Conservation (phyloP, 2,329 filamentous ascomycete genomes). For the Laburnicola sp. region DNA sequence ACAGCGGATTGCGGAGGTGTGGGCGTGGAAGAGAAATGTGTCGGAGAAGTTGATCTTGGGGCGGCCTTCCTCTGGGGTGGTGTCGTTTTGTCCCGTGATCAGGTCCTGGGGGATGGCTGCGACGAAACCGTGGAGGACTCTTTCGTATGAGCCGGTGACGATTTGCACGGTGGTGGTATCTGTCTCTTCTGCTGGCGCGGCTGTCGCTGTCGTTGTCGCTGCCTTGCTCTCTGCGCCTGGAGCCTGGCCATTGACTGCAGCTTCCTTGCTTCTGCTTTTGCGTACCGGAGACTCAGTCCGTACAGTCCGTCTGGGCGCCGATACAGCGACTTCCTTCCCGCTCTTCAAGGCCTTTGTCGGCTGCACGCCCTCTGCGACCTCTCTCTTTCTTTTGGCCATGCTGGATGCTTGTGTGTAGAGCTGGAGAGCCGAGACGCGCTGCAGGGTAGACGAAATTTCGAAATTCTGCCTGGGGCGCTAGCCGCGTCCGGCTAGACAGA, state of each 20-base stretch:
- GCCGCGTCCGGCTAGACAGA: constrained; percentile 22
- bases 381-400: constrained; percentile 46
- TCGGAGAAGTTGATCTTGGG: constrained; percentile 72
- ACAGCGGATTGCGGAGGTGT: constrained; percentile 85
- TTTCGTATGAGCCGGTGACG: constrained; percentile 90
- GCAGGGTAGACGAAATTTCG: constrained; percentile 25
- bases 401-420: constrained; percentile 15
- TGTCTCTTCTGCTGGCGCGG: constrained; percentile 12
- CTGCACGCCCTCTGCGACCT: constrained; percentile 21
- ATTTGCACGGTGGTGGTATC: constrained; percentile 69
- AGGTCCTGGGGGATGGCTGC: constrained; percentile 62
- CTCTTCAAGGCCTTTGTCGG: constrained; percentile 31
- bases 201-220: constrained; percentile 13
- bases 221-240: constrained; percentile 19
- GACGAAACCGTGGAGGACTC: constrained; percentile 85
- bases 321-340: constrained; percentile 27
- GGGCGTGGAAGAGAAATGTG: constrained; percentile 93
- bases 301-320: constrained; percentile 22
- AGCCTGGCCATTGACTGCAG: constrained; percentile 20
- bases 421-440: constrained; percentile 11
- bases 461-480: constrained; percentile 25
- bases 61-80: constrained; percentile 24
- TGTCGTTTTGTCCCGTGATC: constrained; percentile 32
- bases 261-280: constrained; percentile 24
- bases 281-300: constrained; percentile 18